Evolutionary conservation across 306 rosid species (phyloP).

Genomic region (Gastrolobium villosum): DNA sequence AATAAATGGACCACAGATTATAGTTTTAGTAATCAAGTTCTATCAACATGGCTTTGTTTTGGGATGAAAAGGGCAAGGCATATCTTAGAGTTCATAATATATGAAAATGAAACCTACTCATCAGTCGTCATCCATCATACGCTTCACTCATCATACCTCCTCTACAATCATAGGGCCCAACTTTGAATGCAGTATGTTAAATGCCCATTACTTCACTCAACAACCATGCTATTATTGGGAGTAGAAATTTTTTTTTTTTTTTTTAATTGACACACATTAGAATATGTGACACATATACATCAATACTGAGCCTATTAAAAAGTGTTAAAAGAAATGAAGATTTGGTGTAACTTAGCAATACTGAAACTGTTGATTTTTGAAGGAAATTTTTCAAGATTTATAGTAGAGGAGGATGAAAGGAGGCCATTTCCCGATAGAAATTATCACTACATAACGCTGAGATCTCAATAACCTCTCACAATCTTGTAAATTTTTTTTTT

Average conservation of each 20-base stretch:
- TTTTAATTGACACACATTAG: conserved; percentile 11
- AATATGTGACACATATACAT: conserved; percentile 21
- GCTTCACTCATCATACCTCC: conserved; percentile 7
- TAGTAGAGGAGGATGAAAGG: background rate
- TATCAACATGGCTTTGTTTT: conserved; percentile 20
- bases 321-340: background rate
- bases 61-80: background rate
- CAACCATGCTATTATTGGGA: conserved; percentile 62
- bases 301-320: background rate
- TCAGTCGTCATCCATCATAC: background rate
- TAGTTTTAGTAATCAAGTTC: background rate
- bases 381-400: background rate
- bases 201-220: conserved; percentile 72
- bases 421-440: background rate
- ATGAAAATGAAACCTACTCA: conserved; percentile 43
- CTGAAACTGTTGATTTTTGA: background rate
- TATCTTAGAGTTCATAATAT: conserved; percentile 5
- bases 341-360: background rate
- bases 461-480: background rate
- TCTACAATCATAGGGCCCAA: conserved; percentile 50
- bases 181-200: conserved; percentile 66
- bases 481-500: conserved; percentile 7
- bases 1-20: background rate
- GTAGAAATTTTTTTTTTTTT: conserved; percentile 1
- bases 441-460: conserved; percentile 9